Evolutionary conservation across 1,284 basidiomycete genomes (phyloP), one percentile per base, ranked within the genome.

Genomic region (Sanghuangporus sanghuang): DNA sequence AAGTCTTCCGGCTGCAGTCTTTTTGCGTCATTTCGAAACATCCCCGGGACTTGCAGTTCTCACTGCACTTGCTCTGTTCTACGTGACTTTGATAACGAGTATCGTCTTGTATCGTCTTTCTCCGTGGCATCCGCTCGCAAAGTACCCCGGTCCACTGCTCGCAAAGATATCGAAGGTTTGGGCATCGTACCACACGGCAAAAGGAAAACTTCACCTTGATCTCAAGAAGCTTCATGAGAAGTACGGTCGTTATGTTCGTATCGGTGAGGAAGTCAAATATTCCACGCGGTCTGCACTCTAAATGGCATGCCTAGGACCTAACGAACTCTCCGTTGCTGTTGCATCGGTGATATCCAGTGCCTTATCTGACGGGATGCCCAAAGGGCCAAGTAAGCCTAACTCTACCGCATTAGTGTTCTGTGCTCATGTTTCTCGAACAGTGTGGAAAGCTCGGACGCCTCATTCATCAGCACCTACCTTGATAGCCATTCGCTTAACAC

Each of bases 321-420:
- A 76, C 58, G 74, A 75, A 50, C 65, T 76, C 14, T 76, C 75
- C 0, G 68, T 76, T 53, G 65, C 65, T 44, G 68, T 72, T 39
- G 70, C 68, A 3, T 69, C 71, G 18, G 71, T 68, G 14, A 69
- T 76, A 49, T 57, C 59, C 1, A 68, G 68, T 2, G 67, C 75
- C 55, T 63, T 74, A 61, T 73, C 74, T 49, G 66, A 68, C 58
- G 44, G 57, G n/a, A 70, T 75, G 68, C 73, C 73, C 3, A 75
- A 74, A 61, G 74, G 72, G 6, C 71, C 71, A 32, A 72, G 74
- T 74, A 36, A 9, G 64, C 75, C 1, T 73, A 78, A 64, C 23
- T 36, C 7, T 16, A 27, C 32, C 46, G 57, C 55, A 48, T 62
- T 23, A 62, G 5, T 71, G 9, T 14, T 63, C 21, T 46, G 14